Percentiles rank a stretch among this genome's conserved stretches.
Conservation (phyloP, 345 rosid genomes). For the Eutrema yunnanense region DNA sequence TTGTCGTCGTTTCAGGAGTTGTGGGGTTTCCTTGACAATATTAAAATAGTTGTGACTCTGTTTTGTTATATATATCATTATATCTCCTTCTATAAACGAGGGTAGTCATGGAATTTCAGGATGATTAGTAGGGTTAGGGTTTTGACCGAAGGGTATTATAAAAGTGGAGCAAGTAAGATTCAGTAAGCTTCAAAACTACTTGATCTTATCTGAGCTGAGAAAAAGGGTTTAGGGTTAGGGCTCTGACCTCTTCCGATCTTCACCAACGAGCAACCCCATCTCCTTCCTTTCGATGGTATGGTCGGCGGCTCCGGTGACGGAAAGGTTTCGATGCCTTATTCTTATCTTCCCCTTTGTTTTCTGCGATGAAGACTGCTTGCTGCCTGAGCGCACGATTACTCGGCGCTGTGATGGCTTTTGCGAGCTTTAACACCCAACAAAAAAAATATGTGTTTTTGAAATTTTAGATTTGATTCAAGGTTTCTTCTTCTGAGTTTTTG, state of each 20-base stretch:
- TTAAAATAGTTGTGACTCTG: not conserved
- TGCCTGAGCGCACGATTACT: conserved; percentile 42
- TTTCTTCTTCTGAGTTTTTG: not conserved
- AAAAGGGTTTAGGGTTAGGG: conserved; percentile 1
- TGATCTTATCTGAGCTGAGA: conserved; percentile 88
- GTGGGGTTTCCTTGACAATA: not conserved
- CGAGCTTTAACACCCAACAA: conserved; percentile 40
- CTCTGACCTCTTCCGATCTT: not conserved
- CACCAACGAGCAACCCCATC: conserved; percentile 28
- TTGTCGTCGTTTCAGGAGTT: not conserved
- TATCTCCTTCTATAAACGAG: not conserved
- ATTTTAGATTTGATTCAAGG: not conserved
- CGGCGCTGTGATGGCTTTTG: conserved; percentile 58
- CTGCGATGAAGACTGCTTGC: conserved; percentile 84
- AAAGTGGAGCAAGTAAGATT: not conserved
- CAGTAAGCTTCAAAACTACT: conserved; percentile 28
- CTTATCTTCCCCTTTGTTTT: conserved; percentile 20
- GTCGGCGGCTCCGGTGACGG: conserved; percentile 49
- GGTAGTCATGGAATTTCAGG: conserved; percentile 1
- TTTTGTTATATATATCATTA: not conserved
- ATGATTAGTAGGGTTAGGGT: not conserved
- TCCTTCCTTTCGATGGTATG: conserved; percentile 7
- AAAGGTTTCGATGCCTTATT: not conserved
- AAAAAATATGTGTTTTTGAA: not conserved
- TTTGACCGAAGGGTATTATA: not conserved